Evolutionary conservation across 2,329 filamentous ascomycete genomes (phyloP).

Genomic region (Stenocarpella maydis): DNA sequence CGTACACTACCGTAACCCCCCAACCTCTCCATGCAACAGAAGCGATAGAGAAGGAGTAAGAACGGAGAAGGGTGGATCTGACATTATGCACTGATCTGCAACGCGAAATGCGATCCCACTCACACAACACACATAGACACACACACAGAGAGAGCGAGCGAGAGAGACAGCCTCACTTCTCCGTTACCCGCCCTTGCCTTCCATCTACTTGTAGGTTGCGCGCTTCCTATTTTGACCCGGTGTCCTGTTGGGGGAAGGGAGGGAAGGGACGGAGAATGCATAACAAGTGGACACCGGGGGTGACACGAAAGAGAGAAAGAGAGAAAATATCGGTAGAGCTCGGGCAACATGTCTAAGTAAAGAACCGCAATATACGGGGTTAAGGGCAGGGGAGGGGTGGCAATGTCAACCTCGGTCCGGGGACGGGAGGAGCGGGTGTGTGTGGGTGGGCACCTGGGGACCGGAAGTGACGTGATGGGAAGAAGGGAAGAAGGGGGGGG

Average conservation of each 20-base stretch:
- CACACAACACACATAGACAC: not conserved
- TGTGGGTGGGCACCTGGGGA: not conserved
- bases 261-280: no score
- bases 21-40: not conserved
- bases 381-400: not conserved
- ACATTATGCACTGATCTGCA: slow-evolving; percentile 25
- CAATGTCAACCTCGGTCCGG: not conserved
- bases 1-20: no score
- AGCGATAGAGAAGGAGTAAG: not conserved
- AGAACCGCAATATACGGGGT: not conserved
- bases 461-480: not conserved
- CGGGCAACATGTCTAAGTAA: not conserved
- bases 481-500: no score
- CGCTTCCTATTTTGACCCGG: not conserved
- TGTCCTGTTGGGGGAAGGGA: not conserved
- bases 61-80: not conserved
- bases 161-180: no score
- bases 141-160: no score
- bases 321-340: not conserved
- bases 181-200: not conserved
- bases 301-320: no score
- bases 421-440: slow-evolving; percentile 7
- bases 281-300: not conserved
- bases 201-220: not conserved
- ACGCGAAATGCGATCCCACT: slow-evolving; percentile 18